Conservation (phyloP, 2,329 filamentous ascomycete genomes). For the Thermomyces lanuginosus region DNA sequence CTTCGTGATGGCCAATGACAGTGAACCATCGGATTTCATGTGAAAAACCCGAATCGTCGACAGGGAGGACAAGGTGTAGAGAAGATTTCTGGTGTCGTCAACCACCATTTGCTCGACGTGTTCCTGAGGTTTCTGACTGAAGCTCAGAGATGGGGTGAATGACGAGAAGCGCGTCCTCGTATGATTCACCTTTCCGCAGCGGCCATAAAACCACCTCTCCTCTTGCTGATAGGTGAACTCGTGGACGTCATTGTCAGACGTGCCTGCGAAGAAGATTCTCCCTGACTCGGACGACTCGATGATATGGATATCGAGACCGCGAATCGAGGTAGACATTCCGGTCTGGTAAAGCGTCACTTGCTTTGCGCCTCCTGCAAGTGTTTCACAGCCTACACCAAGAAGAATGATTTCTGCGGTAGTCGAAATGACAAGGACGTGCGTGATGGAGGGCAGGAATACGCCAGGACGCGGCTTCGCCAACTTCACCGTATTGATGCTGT, state of each 20-base stretch:
- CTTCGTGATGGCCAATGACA: slow-evolving; percentile 41
- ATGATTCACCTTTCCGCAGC: slow-evolving; percentile 79
- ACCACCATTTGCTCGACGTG: slow-evolving; percentile 63
- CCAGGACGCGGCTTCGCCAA: slow-evolving; percentile 69
- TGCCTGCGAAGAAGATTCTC: slow-evolving; percentile 82
- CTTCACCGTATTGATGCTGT: slow-evolving; percentile 81
- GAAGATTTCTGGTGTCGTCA: slow-evolving; percentile 71
- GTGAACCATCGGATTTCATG: slow-evolving; percentile 46
- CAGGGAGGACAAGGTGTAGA: slow-evolving; percentile 78
- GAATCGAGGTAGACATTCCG: slow-evolving; percentile 62
- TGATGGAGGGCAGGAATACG: slow-evolving; percentile 76
- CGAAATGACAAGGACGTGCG: slow-evolving; percentile 73
- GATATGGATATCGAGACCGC: slow-evolving; percentile 57
- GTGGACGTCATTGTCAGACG: slow-evolving; percentile 68
- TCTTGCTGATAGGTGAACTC: slow-evolving; percentile 95
- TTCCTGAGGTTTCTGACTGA: slow-evolving; percentile 36
- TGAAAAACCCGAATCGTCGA: slow-evolving; percentile 88
- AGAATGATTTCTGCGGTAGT: slow-evolving; percentile 73
- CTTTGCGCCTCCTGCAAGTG: slow-evolving; percentile 49
- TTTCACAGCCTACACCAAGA: slow-evolving; percentile 59
- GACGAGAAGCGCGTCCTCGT: slow-evolving; percentile 57
- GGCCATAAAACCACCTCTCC: slow-evolving; percentile 87
- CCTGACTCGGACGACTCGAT: slow-evolving; percentile 67
- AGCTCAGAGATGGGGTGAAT: slow-evolving; percentile 26
- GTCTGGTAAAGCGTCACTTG: slow-evolving; percentile 73